phyloP scores from a whole-genome alignment of 441 rosid genomes.

The Arabidopsis lyrata region DNA sequence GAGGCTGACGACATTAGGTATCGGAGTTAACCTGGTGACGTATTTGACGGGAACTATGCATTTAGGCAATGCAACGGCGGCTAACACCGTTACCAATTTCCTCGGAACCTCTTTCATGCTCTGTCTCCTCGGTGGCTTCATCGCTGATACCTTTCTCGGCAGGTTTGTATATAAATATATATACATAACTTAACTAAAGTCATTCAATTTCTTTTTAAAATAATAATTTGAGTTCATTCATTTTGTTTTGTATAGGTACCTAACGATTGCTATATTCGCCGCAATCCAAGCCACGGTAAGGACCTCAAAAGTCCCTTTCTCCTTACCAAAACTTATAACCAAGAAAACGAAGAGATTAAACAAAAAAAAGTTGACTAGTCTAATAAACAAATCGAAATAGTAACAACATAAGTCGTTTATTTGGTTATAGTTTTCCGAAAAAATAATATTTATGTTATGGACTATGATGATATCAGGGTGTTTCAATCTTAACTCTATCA shows the following conservation, averaged over 20 bases:
- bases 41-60: slow-evolving; percentile 92
- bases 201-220: not conserved
- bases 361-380: slow-evolving; percentile 18
- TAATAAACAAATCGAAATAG: slow-evolving; percentile 12
- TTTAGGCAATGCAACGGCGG: slow-evolving; percentile 78
- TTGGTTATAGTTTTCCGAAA: not conserved
- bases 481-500: slow-evolving; percentile 78
- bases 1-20: slow-evolving; percentile 91
- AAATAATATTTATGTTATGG: slow-evolving; percentile 11
- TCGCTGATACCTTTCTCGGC: slow-evolving; percentile 93
- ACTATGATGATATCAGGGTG: slow-evolving; percentile 58
- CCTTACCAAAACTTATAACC: slow-evolving; percentile 27
- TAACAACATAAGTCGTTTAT: slow-evolving; percentile 8
- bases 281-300: slow-evolving; percentile 84
- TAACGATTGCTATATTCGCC: slow-evolving; percentile 87
- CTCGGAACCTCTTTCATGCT: slow-evolving; percentile 95
- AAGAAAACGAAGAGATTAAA: slow-evolving; percentile 21
- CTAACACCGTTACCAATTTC: slow-evolving; percentile 88
- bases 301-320: slow-evolving; percentile 27
- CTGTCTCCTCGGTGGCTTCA: slow-evolving; percentile 86
- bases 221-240: not conserved
- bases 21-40: slow-evolving; percentile 89
- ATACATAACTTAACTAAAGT: not conserved
- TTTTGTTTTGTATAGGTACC: slow-evolving; percentile 61
- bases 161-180: slow-evolving; percentile 51